Evolutionary conservation across 176 grass and related monocot genomes (phyloP).

Genomic region (Zoysia japonica): DNA sequence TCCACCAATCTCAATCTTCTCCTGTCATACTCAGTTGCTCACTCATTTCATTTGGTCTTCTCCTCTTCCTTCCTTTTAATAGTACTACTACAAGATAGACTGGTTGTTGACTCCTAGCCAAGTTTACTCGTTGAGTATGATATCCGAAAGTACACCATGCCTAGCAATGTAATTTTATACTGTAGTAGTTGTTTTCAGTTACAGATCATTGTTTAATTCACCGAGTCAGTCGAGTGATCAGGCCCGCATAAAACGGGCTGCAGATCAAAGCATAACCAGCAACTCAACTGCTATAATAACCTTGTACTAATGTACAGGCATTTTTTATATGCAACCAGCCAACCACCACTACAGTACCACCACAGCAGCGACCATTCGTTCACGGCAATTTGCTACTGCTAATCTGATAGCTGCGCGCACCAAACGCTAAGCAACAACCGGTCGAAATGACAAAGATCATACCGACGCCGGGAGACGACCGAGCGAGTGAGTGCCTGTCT

Average conservation of each 20-base stretch:
- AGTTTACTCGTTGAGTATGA: neutral
- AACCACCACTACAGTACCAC: too few species aligned
- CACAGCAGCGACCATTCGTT: neutral
- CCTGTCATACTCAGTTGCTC: neutral
- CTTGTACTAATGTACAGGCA: neutral
- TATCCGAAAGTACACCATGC: neutral
- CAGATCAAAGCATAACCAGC: neutral
- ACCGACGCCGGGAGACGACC: neutral
- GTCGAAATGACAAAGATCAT: neutral
- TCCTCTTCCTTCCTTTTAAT: neutral
- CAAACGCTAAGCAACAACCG: neutral
- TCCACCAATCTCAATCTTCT: conserved; percentile 25
- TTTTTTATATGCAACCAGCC: neutral
- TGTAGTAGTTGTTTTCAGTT: too few species aligned
- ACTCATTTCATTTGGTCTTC: conserved; percentile 19
- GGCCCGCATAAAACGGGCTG: neutral
- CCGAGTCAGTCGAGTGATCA: neutral
- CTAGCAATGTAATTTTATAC: too few species aligned
- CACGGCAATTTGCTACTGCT: neutral
- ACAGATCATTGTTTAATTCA: neutral
- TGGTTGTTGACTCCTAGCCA: conserved; percentile 28
- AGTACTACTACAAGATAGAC: conserved; percentile 5
- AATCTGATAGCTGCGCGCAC: neutral
- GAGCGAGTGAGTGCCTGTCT: conserved; percentile 3
- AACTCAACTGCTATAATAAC: neutral